Evolutionary conservation across 345 rosid genomes (phyloP).

Genomic region (Boechera divaricarpa): DNA sequence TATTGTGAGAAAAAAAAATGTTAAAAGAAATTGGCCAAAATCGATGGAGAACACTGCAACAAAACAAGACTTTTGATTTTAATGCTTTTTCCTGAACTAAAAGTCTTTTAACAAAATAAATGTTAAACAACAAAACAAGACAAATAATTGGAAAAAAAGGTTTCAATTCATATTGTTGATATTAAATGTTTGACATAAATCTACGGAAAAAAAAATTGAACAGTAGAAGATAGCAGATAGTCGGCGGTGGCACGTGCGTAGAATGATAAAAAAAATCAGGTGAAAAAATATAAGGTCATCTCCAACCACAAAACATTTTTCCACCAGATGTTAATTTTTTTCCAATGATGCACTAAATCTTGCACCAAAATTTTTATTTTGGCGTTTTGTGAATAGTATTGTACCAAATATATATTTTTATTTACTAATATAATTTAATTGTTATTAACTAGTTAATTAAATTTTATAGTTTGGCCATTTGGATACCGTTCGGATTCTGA

Average conservation of each 20-base stretch:
- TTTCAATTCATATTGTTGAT: neutral
- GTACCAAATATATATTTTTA: too few relatives aligned
- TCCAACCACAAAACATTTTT: too few relatives aligned
- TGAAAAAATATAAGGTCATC: neutral
- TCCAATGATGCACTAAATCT: too few relatives aligned
- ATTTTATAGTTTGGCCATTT: too few relatives aligned
- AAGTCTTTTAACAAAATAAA: neutral
- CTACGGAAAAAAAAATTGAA: neutral
- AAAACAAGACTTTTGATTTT: neutral
- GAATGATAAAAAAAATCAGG: constrained; percentile 37
- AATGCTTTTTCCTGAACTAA: neutral
- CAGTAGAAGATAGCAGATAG: constrained; percentile 32
- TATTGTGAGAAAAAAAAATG: neutral
- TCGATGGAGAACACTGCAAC: neutral
- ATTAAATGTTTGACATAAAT: neutral
- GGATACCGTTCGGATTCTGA: too few relatives aligned
- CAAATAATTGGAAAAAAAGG: neutral
- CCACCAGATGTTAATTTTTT: too few relatives aligned
- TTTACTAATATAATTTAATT: too few relatives aligned
- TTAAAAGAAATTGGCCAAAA: neutral
- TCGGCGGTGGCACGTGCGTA: constrained; percentile 46
- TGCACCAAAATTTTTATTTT: too few relatives aligned
- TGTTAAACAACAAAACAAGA: neutral
- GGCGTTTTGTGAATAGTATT: too few relatives aligned
- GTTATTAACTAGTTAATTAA: too few relatives aligned